Conservation (phyloP, 257 asterid species). For the Cordia subcordata region DNA sequence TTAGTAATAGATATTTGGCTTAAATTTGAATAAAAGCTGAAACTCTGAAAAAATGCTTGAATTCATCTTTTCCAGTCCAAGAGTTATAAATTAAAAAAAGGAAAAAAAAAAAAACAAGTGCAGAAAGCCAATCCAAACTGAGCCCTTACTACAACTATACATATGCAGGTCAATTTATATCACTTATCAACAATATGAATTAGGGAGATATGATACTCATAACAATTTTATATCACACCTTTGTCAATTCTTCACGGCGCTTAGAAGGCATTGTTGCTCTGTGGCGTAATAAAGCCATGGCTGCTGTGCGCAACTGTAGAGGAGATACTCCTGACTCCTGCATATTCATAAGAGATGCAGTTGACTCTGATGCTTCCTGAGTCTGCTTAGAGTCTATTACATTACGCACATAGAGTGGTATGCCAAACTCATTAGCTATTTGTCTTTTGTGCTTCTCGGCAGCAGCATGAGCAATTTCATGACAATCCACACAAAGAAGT, state of each 20-base stretch:
- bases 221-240: constrained; percentile 36
- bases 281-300: constrained; percentile 91
- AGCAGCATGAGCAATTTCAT: constrained; percentile 91
- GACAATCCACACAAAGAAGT: constrained; percentile 96
- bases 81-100: no score
- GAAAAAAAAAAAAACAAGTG: no score
- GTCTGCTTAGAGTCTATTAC: constrained; percentile 51
- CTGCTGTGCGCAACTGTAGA: constrained; percentile 79
- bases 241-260: constrained; percentile 77
- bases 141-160: no score
- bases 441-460: constrained; percentile 85
- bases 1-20: no score
- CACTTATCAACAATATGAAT: neutral
- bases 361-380: constrained; percentile 26
- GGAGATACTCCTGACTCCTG: constrained; percentile 86
- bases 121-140: no score
- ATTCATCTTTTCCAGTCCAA: no score
- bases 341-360: constrained; percentile 26
- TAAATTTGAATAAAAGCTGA: no score
- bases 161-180: no score
- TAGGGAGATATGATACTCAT: neutral
- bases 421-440: constrained; percentile 67
- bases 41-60: no score
- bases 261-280: constrained; percentile 77
- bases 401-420: constrained; percentile 67